These are phyloP conservation scores for Fusarium lateritium DNA, from an alignment of 2,329 filamentous ascomycete genomes.

Conservation along the genomic window DNA sequence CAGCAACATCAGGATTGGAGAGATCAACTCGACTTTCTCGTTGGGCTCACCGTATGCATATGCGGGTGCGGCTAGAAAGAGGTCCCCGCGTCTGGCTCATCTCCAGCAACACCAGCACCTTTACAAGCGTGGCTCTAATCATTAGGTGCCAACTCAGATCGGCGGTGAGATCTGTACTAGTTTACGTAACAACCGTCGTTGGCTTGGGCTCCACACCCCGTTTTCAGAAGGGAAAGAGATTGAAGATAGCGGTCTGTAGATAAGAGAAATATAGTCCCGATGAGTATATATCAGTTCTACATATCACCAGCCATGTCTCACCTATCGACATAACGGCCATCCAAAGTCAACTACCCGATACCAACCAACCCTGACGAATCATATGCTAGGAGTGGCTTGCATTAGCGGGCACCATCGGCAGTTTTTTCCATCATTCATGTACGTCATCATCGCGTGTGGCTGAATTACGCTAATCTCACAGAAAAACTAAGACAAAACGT, in stretches of 20 bases:
- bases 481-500: slow-evolving; percentile 21
- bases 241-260: not conserved
- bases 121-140: slow-evolving; percentile 10
- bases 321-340: not conserved
- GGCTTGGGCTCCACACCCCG: too few relatives aligned
- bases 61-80: not conserved
- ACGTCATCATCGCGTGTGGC: slow-evolving; percentile 24
- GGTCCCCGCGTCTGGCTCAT: slow-evolving; percentile 17
- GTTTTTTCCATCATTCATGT: slow-evolving; percentile 6
- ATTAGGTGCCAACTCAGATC: slow-evolving; percentile 12
- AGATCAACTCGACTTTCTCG: slow-evolving; percentile 65
- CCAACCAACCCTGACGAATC: not conserved
- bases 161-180: not conserved
- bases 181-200: too few relatives aligned
- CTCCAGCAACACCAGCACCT: slow-evolving; percentile 16
- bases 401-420: slow-evolving; percentile 12
- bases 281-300: too few relatives aligned
- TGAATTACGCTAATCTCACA: slow-evolving; percentile 9
- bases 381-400: slow-evolving; percentile 3
- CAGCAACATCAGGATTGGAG: slow-evolving; percentile 72
- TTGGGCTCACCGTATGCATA: not conserved
- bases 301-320: too few relatives aligned
- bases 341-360: not conserved
- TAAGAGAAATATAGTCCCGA: not conserved
- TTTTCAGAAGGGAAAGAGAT: too few relatives aligned